phyloP scores from a whole-genome alignment of 2,329 filamentous ascomycete genomes.

The Myriangium duriaei region DNA sequence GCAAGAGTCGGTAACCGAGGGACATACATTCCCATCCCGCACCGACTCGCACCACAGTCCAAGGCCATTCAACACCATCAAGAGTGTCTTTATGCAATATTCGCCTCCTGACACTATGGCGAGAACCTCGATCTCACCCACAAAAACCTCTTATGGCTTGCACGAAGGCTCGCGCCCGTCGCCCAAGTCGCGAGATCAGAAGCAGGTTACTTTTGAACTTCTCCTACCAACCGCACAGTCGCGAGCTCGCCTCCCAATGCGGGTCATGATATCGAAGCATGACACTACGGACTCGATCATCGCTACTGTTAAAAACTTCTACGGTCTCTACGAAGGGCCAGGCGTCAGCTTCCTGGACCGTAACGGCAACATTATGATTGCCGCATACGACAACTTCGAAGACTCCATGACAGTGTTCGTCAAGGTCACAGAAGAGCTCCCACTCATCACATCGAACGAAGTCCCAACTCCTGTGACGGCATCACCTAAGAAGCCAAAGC shows the following conservation, averaged over 20 bases:
- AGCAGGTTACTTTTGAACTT: conserved; percentile 70
- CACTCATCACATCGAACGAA: conserved; percentile 17
- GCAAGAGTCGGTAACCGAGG: conserved; percentile 9
- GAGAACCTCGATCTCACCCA: conserved; percentile 7
- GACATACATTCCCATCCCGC: conserved; percentile 3
- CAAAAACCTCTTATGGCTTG: conserved; percentile 7
- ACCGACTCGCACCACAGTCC: conserved; percentile 6
- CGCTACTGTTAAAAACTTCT: conserved; percentile 97
- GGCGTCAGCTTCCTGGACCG: conserved; percentile 94
- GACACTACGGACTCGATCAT: conserved; percentile 97
- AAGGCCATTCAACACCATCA: conserved; percentile 3
- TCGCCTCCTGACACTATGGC: background rate
- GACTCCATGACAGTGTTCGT: conserved; percentile 92
- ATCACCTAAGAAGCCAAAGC: conserved; percentile 42
- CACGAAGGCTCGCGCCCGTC: conserved; percentile 16
- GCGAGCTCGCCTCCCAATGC: conserved; percentile 67
- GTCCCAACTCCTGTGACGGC: conserved; percentile 26
- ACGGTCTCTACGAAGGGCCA: conserved; percentile 73
- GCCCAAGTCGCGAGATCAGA: conserved; percentile 33
- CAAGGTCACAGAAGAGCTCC: conserved; percentile 33
- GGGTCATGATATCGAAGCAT: conserved; percentile 84
- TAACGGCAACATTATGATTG: conserved; percentile 79
- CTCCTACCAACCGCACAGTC: conserved; percentile 56
- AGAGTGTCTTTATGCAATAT: background rate
- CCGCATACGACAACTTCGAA: conserved; percentile 87